A percentile compares a stretch with the other conserved stretches of the same genome.
These are phyloP conservation scores for Collybia mongolica DNA, from an alignment of 768 basidiomycete genomes.

Conservation along the genomic window DNA sequence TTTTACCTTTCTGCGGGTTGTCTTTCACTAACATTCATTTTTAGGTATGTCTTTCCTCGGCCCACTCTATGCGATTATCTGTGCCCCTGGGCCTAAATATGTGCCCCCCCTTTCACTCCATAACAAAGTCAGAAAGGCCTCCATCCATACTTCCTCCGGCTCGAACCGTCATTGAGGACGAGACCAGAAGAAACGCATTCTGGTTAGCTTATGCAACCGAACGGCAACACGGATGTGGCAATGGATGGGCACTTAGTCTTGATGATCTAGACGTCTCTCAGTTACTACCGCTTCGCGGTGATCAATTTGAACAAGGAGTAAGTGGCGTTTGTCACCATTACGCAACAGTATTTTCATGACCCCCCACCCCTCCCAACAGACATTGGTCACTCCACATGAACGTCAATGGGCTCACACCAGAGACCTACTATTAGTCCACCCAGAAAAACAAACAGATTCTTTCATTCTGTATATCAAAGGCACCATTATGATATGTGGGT, in stretches of 20 bases:
- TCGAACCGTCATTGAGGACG: constrained; percentile 65
- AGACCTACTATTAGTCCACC: constrained; percentile 61
- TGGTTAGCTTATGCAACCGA: constrained; percentile 74
- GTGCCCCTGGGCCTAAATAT: constrained; percentile 72
- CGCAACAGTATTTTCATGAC: not conserved
- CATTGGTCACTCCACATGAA: constrained; percentile 45
- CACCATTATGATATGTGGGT: constrained; percentile 58
- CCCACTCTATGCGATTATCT: constrained; percentile 53
- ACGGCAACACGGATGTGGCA: constrained; percentile 63
- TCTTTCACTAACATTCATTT: constrained; percentile 7
- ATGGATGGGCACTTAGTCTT: constrained; percentile 68
- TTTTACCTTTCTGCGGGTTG: not conserved
- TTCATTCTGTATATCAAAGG: constrained; percentile 73
- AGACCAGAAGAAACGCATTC: constrained; percentile 69
- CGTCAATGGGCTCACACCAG: constrained; percentile 69
- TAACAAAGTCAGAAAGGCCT: constrained; percentile 55
- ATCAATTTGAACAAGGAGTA: constrained; percentile 63
- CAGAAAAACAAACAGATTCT: constrained; percentile 62
- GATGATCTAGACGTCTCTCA: constrained; percentile 78
- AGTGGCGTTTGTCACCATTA: constrained; percentile 16
- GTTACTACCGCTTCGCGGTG: constrained; percentile 59
- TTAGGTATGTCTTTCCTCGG: constrained; percentile 61
- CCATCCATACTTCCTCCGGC: constrained; percentile 61
- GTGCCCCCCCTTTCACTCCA: constrained; percentile 63
- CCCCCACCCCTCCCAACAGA: constrained; percentile 26